Conservation (phyloP, 768 basidiomycete genomes). For the Gyrodon lividus region DNA sequence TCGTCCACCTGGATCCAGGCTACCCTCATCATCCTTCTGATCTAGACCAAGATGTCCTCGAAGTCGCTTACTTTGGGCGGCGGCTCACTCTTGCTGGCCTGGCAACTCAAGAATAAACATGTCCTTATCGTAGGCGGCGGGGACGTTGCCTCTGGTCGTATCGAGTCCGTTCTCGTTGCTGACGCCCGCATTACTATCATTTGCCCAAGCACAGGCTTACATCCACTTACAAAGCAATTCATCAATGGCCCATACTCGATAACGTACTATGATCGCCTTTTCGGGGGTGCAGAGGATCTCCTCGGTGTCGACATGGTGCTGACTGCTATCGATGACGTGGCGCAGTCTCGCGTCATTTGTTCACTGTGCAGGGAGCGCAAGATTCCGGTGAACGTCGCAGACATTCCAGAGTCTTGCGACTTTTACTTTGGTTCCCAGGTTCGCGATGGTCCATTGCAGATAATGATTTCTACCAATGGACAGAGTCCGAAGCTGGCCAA, state of each 20-base stretch:
- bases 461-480: conserved; percentile 96
- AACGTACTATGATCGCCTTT: conserved; percentile 69
- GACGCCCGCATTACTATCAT: conserved; percentile 80
- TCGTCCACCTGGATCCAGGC: no score
- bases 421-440: conserved; percentile 98
- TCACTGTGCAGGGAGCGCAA: conserved; percentile 59
- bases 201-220: conserved; percentile 65
- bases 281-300: conserved; percentile 63
- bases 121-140: conserved; percentile 96
- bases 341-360: conserved; percentile 70
- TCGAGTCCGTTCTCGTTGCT: conserved; percentile 80
- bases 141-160: conserved; percentile 83
- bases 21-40: not conserved
- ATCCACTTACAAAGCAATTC: conserved; percentile 53
- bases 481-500: conserved; percentile 89
- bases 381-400: conserved; percentile 94
- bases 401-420: conserved; percentile 93
- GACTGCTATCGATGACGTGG: conserved; percentile 86
- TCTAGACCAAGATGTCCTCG: conserved; percentile 8
- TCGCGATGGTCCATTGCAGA: conserved; percentile 85
- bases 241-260: conserved; percentile 49
- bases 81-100: conserved; percentile 86
- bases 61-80: conserved; percentile 37
- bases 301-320: conserved; percentile 81
- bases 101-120: conserved; percentile 81